Evolutionary conservation across 306 rosid species (phyloP), one percentile per base, ranked within the genome.

Genomic region (Trifolium subterraneum): DNA sequence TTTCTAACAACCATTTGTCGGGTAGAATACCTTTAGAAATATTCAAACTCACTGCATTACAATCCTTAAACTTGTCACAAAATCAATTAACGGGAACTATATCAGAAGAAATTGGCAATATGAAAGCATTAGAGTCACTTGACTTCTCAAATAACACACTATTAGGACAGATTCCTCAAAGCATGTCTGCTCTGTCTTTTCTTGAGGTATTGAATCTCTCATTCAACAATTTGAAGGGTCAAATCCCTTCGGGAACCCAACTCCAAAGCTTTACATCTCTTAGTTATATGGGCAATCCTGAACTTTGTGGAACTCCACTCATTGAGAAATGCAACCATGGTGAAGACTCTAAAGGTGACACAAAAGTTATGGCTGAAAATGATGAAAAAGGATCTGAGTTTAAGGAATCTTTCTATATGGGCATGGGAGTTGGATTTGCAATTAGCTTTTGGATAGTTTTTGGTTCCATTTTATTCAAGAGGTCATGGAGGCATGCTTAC

Each of bases 91-190:
- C 2, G 6, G 79, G 79, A n/a, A 64, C 8, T 7, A 64, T 74
- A 22, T 29, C 42, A 6, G 0, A 64, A 14, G 78, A 63, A 31
- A 63, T 64, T 64, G 79, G 72, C 2, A 64, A 74, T 6, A 35
- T 74, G 79, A 22, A 7, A n/a, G 13, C 74, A 1, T 6, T 81
- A 35, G 81, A 84, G 36, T 74, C 83, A n/a, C 77, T 84, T 44
- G 83, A 84, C 47, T 36, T 78, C 2, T 81, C 83, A 20, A 23
- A 10, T 2, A 78, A 81, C 51, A 9, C 20, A 19, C 68, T 84
- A 4, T 45, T 19, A 0, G 84, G 85, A 6, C 36, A 80, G 44
- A 84, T 84, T 4, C 85, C 85, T 22, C 33, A n/a, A 1, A 51
- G 50, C 48, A 65, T 84, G 71, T 39, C 76, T 15, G 18, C 8